A percentile compares a stretch with the other conserved stretches of the same genome.
Evolutionary conservation across 1,284 basidiomycete species (phyloP).

Genomic region (Irpex sp.): DNA sequence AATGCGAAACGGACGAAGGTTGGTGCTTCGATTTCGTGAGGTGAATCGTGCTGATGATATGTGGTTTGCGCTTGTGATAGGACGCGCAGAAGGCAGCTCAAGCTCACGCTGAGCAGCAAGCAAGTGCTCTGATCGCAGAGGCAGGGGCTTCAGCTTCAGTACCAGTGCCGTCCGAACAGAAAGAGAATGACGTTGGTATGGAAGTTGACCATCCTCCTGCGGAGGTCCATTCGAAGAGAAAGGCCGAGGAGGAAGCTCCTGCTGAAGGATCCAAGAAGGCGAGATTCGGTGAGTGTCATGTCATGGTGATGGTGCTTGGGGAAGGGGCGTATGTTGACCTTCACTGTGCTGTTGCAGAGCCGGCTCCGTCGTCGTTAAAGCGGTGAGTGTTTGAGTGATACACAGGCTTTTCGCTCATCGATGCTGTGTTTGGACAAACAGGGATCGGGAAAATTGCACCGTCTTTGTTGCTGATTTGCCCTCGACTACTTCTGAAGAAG

Average conservation of each 20-base stretch:
- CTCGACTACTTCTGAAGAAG: slow-evolving; percentile 50
- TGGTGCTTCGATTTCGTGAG: slow-evolving; percentile 5
- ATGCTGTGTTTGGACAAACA: slow-evolving; percentile 42
- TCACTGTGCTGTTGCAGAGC: too few species aligned
- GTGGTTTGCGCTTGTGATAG: neutral
- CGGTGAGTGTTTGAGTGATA: too few species aligned
- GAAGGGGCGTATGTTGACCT: too few species aligned
- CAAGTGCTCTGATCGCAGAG: slow-evolving; percentile 30
- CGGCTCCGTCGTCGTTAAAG: too few species aligned
- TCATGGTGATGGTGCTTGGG: too few species aligned
- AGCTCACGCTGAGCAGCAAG: slow-evolving; percentile 41
- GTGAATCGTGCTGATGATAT: too few species aligned
- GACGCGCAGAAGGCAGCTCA: slow-evolving; percentile 24
- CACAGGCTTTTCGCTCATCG: too few species aligned
- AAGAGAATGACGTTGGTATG: slow-evolving; percentile 30
- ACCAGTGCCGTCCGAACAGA: too few species aligned
- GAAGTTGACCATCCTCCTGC: slow-evolving; percentile 40
- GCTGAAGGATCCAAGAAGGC: slow-evolving; percentile 50
- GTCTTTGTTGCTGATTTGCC: slow-evolving; percentile 82
- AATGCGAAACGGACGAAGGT: slow-evolving; percentile 66
- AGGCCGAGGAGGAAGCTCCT: slow-evolving; percentile 48
- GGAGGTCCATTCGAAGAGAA: slow-evolving; percentile 50
- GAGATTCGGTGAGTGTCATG: slow-evolving; percentile 44
- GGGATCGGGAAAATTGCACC: slow-evolving; percentile 94
- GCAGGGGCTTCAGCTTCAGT: neutral